Base-by-base conservation (phyloP, 2,329 filamentous ascomycete genomes). In the Gnomoniopsis sp. region DNA sequence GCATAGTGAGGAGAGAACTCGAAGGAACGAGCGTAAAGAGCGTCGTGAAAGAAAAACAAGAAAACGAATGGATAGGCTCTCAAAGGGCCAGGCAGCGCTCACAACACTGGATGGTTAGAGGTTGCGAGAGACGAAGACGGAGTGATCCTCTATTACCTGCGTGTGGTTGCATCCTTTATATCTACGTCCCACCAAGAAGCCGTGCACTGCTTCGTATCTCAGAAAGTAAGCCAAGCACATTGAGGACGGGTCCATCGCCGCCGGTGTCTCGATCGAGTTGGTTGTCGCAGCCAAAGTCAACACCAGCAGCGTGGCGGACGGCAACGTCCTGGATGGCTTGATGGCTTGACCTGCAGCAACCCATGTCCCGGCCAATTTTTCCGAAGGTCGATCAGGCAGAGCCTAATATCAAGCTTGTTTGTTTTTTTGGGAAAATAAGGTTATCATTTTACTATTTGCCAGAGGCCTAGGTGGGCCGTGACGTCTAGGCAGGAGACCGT, bases 41-140 rank as follows among this genome's bases (percentile, higher is more conserved):
- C 36, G 46, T n/a, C 49, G 38, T 30, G 49, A 23, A 23, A 34
- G 22, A 52, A 61, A 59, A 19, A 51, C 57, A 36, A 22, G 33
- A 36, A 58, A 61, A 59, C 23, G 58, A 60, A 46, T 60, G 56
- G 38, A 36, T 33, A 53, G 53, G 54, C 57, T 59, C 38, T 22
- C 49, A 6, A n/a, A 21, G 46, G 53, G 59, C 53, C 23, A n/a
- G 23, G n/a, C 7, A 51, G n/a, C 55, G 49, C 57, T 59, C 56
- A 59, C 36, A 23, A 15, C 30, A 48, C 49, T 56, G 57, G 22
- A 43, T 34, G n/a, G 15, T 34, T 4, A 19, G 43, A 56, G 49
- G 43, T 38, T 61, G 56, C 26, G 22, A 21, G 49, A 41, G 26
- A 34, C 15, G 33, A 30, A 48, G 41, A 26, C 17, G 41, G 19